Conservation (phyloP, 495 filamentous ascomycete species). For the Cercophora sp. region DNA sequence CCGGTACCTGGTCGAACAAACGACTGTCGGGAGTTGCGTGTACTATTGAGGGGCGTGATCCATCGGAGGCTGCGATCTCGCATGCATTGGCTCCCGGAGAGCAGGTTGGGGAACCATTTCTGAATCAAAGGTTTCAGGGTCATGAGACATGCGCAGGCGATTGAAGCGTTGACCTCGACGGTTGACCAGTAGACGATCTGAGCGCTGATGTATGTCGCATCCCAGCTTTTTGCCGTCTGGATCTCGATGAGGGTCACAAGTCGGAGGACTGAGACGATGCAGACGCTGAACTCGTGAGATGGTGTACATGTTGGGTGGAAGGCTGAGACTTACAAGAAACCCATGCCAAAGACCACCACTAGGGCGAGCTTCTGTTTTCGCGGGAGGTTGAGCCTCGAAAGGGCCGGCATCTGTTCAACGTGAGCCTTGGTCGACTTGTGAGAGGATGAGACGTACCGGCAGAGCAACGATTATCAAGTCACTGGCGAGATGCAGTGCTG, state of each 20-base stretch:
- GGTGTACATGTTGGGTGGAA: no score
- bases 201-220: constrained; percentile 24
- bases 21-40: constrained; percentile 9
- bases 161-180: constrained; percentile 27
- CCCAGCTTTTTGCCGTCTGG: constrained; percentile 1
- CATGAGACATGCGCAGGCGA: constrained; percentile 29
- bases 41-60: constrained; percentile 20
- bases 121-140: constrained; percentile 30
- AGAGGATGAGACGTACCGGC: constrained; percentile 13
- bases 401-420: constrained; percentile 19
- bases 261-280: constrained; percentile 26
- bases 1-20: background rate
- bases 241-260: constrained; percentile 22
- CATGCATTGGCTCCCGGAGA: constrained; percentile 11
- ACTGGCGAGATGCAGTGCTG: constrained; percentile 21
- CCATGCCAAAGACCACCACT: constrained; percentile 26
- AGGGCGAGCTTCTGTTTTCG: constrained; percentile 26
- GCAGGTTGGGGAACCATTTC: constrained; percentile 19
- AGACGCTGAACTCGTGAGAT: constrained; percentile 19
- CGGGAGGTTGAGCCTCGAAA: constrained; percentile 24
- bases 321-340: constrained; percentile 22
- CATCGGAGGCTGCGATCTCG: constrained; percentile 21
- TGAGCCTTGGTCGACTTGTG: background rate
- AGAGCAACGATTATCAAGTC: constrained; percentile 27
- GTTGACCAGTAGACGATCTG: constrained; percentile 28